phyloP scores from a whole-genome alignment of 2,329 filamentous ascomycete genomes.

The Penicillium sp. region DNA sequence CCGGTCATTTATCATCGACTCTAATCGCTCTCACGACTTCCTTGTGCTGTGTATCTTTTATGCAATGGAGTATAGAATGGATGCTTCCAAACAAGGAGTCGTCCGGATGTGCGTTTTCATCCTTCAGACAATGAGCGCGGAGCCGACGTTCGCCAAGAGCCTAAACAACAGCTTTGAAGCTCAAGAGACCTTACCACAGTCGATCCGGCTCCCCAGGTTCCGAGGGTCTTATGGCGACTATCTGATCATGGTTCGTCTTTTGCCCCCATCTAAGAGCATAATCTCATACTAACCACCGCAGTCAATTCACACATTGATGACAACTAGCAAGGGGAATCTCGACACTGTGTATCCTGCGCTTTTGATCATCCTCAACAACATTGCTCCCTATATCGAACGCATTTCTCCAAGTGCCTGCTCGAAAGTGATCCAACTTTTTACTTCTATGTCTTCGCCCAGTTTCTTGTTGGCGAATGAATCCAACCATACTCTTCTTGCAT shows the following conservation, averaged over 20 bases:
- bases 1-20: conserved; percentile 94
- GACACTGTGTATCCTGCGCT: conserved; percentile 90
- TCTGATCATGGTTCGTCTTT: conserved; percentile 67
- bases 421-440: conserved; percentile 82
- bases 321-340: conserved; percentile 82
- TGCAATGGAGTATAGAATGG: conserved; percentile 81
- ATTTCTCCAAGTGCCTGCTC: conserved; percentile 72
- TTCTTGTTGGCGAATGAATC: conserved; percentile 90
- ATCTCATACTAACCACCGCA: conserved; percentile 39
- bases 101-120: conserved; percentile 98
- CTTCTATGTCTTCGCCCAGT: conserved; percentile 87
- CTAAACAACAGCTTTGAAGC: conserved; percentile 85
- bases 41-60: conserved; percentile 88
- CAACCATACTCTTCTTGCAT: conserved; percentile 77
- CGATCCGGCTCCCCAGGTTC: conserved; percentile 80
- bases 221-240: conserved; percentile 91
- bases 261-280: neutral
- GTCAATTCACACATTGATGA: conserved; percentile 90
- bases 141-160: conserved; percentile 83
- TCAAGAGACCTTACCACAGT: conserved; percentile 79
- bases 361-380: conserved; percentile 88
- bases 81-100: conserved; percentile 83
- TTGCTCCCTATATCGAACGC: conserved; percentile 77
- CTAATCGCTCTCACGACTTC: conserved; percentile 88
- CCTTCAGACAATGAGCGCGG: conserved; percentile 89